Base-by-base conservation (phyloP, 805 yeast species). In the Yamadazyma nakazawae region DNA sequence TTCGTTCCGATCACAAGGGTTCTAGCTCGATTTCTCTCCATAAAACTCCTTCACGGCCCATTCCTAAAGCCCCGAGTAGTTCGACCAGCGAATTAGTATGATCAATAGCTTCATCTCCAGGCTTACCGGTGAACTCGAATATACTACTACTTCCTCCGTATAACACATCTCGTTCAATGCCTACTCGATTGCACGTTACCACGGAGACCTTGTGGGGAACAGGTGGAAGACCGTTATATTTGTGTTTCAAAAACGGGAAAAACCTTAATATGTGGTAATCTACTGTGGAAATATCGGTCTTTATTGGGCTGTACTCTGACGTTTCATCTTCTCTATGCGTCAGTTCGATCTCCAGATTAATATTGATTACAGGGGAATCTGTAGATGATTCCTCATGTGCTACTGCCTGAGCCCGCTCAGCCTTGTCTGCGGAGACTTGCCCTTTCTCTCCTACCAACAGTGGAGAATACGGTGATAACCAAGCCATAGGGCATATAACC, bases 401-500 rank as follows among this genome's bases (percentile, higher is more conserved):
- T 21, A 13, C 17, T 13, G 16, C 30, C 8, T 16, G 25, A 7
- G 40, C 40, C 28, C 13, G 3, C 11, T 19, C 40, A 12, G 40
- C 40, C 4, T 37, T 24, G 8, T 12, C 28, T 13, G 6, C 30
- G 16, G 19, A 30, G 2, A 37, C 28, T 7, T 19, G 28, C 13
- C 40, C 30, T 19, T 14, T n/a, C 10, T 25, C 30, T 21, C 24
- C 24, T 12, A 38, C 40, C 26, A 47, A 40, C 32, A 18, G 21
- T 0, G 77, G 77, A 0, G 89, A 77, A 38, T 66, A 59, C 0
- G 78, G 68, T 34, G 78, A 75, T 52, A 88, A 69, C 97, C 97
- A 91, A 0, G 95, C 95, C 78, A 86, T 89, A 1, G 97, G 96
- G 49, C 85, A 80, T 12, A 91, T 59, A 0, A 88, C 71, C 46